Percentiles rank a stretch among this genome's conserved stretches.
Conservation (phyloP, 2,329 filamentous ascomycete species). For the Escovopsis sp. region DNA sequence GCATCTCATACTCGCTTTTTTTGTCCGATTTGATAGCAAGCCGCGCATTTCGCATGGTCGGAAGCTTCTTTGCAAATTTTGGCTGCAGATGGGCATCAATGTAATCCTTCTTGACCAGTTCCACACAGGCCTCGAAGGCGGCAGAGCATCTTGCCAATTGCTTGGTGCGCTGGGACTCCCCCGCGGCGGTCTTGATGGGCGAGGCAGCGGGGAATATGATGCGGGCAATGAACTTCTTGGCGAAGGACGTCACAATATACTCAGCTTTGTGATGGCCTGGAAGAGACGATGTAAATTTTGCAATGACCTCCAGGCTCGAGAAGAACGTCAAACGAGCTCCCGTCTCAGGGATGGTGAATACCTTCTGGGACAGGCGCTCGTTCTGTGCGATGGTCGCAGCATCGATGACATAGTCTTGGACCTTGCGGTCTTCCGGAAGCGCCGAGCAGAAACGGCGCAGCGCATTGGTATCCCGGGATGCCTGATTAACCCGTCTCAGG, state of each 20-base stretch:
- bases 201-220: constrained; percentile 63
- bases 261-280: constrained; percentile 24
- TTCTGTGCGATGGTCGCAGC: constrained; percentile 5
- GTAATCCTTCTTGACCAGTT: constrained; percentile 49
- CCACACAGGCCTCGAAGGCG: constrained; percentile 67
- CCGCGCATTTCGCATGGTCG: constrained; percentile 73
- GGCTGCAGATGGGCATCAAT: constrained; percentile 65
- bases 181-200: constrained; percentile 52
- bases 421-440: constrained; percentile 58
- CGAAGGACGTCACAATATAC: constrained; percentile 46
- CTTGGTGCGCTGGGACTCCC: constrained; percentile 53
- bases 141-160: constrained; percentile 73
- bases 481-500: constrained; percentile 38
- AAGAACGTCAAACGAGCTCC: constrained; percentile 68
- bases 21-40: constrained; percentile 72
- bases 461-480: constrained; percentile 41
- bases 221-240: constrained; percentile 56
- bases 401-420: constrained; percentile 12
- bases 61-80: constrained; percentile 54
- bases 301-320: constrained; percentile 56
- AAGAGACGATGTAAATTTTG: constrained; percentile 59
- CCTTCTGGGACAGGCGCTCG: constrained; percentile 24
- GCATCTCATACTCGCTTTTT: constrained; percentile 60
- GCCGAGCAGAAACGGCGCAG: constrained; percentile 64
- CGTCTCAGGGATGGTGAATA: constrained; percentile 47